Evolutionary conservation across 1,284 basidiomycete species (phyloP), one percentile per base, ranked within the genome.

Genomic region (Anthracocystis panici-leucophaei): DNA sequence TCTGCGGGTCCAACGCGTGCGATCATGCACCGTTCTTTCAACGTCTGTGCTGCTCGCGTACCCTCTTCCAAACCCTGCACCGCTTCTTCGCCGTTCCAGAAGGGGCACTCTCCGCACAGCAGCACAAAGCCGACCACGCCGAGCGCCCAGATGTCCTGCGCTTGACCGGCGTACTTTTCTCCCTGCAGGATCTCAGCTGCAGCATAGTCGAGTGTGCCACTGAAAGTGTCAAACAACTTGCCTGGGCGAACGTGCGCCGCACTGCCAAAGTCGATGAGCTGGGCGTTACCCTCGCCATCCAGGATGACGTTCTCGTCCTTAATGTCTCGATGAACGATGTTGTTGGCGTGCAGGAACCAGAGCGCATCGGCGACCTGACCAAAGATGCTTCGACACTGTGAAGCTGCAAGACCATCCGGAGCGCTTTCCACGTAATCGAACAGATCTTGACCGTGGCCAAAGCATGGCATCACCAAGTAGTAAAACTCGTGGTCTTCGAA

Each of bases 401-500:
- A 87, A 0, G 93, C 87, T 0, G 92, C 90, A 8, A 99, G 89
- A 9, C 96, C 97, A 41, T 92, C 89, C 0, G 96, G 95, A 70
- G 91, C 92, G 48, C 89, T 88, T 86, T 99, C 96, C 45, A 99
- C 95, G 42, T 95, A 89, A 86, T 99, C 97, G 84, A 99, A 99
- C 16, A 99, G 89, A 87, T 99, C 96, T 44, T 88, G 86, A 0
- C 89, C 89, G 8, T 82, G 82, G 0, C 88, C 88, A 52, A 87
- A 88, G 53, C 86, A 85, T 6, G 88, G 88, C 87, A 88, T 88
- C 35, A 88, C 87, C 81, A 97, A 89, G 86, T 98, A 98, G 86
- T 99, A 99, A 82, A 94, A 98, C 86, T 98, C 93, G 68, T 90
- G 91, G 85, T 99, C 97, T 86, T 99, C 96, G 85, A 98, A 99